phyloP scores from a whole-genome alignment of 1,139 yeast species.

The Lodderomyces parapsilosis region DNA sequence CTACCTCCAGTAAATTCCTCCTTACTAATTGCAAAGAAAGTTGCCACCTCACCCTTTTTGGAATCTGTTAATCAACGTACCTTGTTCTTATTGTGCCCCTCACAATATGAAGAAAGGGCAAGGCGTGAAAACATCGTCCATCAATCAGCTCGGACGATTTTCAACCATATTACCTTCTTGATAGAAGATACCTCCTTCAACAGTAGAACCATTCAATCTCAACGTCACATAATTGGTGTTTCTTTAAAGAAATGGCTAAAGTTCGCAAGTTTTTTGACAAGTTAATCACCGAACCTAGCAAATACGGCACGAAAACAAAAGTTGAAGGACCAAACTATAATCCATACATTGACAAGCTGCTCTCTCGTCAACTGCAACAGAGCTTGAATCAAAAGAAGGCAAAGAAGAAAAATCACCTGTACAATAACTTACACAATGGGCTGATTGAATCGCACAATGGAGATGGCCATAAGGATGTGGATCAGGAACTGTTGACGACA shows the following conservation, averaged over 20 bases:
- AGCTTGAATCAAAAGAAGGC: background rate
- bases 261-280: constrained; percentile 3
- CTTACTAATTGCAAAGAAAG: too few species aligned
- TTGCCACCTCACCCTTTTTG: too few species aligned
- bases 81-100: background rate
- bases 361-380: background rate
- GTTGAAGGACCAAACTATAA: background rate
- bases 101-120: too few species aligned
- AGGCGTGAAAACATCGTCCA: too few species aligned
- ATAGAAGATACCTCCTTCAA: too few species aligned
- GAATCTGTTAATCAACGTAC: too few species aligned
- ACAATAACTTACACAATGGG: background rate
- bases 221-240: background rate
- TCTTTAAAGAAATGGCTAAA: background rate
- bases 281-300: background rate
- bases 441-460: background rate
- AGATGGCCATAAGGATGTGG: background rate
- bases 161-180: too few species aligned
- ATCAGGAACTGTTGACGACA: constrained; percentile 1
- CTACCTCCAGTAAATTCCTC: too few species aligned
- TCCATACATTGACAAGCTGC: constrained; percentile 1
- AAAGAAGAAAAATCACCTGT: background rate
- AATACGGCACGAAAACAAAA: background rate
- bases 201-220: too few species aligned
- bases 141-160: too few species aligned